phyloP scores from a whole-genome alignment of 306 rosid species.

The Cicer cuneatum region DNA sequence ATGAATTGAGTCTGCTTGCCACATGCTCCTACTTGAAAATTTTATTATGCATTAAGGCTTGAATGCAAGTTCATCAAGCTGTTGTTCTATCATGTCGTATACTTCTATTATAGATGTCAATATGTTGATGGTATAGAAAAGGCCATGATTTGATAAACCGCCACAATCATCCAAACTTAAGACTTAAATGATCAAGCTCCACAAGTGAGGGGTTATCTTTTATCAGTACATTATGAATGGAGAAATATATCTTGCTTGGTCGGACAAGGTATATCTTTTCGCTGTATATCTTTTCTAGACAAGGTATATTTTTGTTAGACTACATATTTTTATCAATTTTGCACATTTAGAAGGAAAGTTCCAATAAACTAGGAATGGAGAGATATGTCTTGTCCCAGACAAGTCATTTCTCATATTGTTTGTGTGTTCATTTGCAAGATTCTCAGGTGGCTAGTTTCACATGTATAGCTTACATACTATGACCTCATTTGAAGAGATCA shows the following conservation, averaged over 20 bases:
- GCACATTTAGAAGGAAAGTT: neutral
- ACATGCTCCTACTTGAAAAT: slow-evolving; percentile 1
- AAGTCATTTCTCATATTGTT: neutral
- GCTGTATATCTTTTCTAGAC: neutral
- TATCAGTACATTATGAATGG: neutral
- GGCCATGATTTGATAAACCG: slow-evolving; percentile 18
- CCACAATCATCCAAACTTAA: slow-evolving; percentile 7
- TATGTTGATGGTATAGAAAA: slow-evolving; percentile 16
- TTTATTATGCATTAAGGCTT: slow-evolving; percentile 3
- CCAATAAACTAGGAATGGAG: neutral
- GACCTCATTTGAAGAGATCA: neutral
- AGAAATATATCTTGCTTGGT: neutral
- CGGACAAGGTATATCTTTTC: neutral
- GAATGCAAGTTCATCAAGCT: slow-evolving; percentile 26
- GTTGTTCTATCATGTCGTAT: slow-evolving; percentile 15
- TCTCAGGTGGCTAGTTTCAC: neutral
- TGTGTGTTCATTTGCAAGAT: neutral
- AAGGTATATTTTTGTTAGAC: neutral
- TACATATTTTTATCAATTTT: neutral
- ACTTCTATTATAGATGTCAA: neutral
- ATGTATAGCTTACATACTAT: neutral
- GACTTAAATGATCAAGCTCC: slow-evolving; percentile 16
- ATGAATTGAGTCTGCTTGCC: slow-evolving; percentile 29
- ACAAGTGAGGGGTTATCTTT: neutral
- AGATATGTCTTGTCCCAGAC: neutral